Evolutionary conservation across 1,139 yeast genomes (phyloP).

Genomic region (Diutina sp.): DNA sequence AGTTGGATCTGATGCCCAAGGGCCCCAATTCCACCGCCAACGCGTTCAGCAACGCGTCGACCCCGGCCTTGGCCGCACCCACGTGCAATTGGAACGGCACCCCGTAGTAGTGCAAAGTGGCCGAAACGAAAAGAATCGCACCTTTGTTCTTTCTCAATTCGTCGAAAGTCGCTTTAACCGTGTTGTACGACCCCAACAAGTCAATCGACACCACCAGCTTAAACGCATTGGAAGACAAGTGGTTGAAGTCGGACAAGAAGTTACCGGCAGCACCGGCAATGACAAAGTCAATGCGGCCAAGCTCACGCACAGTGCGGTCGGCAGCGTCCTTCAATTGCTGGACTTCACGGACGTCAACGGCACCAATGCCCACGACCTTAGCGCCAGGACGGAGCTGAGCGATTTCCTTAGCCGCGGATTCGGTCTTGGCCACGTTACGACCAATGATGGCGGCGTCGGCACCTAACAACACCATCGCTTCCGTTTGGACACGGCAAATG

Average conservation of each 20-base stretch:
- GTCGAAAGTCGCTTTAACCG: constrained; percentile 67
- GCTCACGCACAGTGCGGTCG: constrained; percentile 43
- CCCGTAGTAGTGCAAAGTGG: constrained; percentile 81
- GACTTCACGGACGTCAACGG: constrained; percentile 67
- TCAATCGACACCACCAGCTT: constrained; percentile 77
- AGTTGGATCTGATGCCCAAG: constrained; percentile 65
- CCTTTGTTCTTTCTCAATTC: constrained; percentile 60
- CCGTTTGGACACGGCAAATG: constrained; percentile 77
- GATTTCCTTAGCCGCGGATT: constrained; percentile 53
- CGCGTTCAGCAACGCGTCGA: constrained; percentile 73
- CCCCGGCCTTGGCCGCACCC: constrained; percentile 89
- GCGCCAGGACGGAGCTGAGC: constrained; percentile 40
- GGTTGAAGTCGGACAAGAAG: constrained; percentile 68
- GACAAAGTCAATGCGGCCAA: constrained; percentile 72
- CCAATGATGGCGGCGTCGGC: constrained; percentile 83
- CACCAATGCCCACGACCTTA: constrained; percentile 55
- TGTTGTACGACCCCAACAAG: constrained; percentile 73
- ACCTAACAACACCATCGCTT: constrained; percentile 70
- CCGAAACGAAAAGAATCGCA: constrained; percentile 60
- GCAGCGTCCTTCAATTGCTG: constrained; percentile 49
- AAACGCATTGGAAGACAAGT: constrained; percentile 74
- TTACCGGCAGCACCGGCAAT: constrained; percentile 97
- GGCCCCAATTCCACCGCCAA: constrained; percentile 88
- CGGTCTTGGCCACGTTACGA: constrained; percentile 54
- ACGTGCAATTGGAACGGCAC: constrained; percentile 80